Conservation (phyloP, 2,329 filamentous ascomycete species). For the Diaporthe citri region DNA sequence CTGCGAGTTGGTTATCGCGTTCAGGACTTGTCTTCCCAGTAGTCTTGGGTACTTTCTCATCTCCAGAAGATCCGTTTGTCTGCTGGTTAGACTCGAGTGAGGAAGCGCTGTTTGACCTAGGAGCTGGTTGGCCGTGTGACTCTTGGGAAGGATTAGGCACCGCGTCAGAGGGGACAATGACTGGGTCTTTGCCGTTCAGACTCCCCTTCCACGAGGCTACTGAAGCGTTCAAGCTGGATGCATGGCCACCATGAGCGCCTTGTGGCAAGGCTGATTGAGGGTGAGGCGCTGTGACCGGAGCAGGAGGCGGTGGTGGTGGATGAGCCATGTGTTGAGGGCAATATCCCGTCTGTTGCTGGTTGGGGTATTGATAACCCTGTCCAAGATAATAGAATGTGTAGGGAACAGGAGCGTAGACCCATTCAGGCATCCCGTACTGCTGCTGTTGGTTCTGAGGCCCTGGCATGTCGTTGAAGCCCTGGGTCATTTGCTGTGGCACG, state of each 20-base stretch:
- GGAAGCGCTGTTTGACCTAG: not conserved
- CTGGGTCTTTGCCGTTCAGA: not conserved
- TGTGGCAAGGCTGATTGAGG: not conserved
- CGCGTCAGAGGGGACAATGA: not conserved
- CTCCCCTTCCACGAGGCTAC: not conserved
- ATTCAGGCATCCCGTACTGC: not conserved
- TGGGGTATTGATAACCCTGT: not conserved
- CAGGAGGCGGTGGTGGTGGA: not conserved
- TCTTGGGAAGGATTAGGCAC: not conserved
- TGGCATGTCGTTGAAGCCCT: not conserved
- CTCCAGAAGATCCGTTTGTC: not conserved
- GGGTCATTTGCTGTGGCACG: not conserved
- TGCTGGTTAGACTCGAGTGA: not conserved
- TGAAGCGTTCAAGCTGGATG: not conserved
- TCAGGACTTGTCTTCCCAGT: not conserved
- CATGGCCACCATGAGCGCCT: not conserved
- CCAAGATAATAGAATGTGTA: accelerated
- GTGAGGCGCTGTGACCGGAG: not conserved
- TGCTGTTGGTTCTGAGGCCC: not conserved
- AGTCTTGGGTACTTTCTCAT: not conserved
- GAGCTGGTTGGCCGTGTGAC: no score
- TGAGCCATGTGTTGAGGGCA: not conserved
- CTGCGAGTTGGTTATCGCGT: not conserved
- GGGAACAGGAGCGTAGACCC: not conserved
- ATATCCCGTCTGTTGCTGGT: not conserved